Base-by-base conservation (phyloP, 768 basidiomycete species). In the Cantharellus anzutake region DNA sequence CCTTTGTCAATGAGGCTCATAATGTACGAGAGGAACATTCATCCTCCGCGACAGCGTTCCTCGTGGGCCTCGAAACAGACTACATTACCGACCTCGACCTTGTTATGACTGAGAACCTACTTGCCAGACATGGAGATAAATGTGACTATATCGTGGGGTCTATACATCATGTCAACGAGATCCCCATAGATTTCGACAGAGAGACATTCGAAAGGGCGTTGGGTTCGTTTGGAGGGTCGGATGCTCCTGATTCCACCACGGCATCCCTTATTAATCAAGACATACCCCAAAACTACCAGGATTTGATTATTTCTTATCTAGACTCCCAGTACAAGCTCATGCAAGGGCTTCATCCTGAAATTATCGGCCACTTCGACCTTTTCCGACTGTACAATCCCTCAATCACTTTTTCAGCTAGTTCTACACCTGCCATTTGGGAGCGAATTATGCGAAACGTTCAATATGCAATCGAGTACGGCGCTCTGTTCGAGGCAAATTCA, bases 41-140 rank as follows among this genome's bases (percentile, higher is more conserved):
- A 2, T 29, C 20, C 20, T 66, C 73, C n/a, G 69, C 75, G 58
- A 89, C 97, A 66, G 73, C 74, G 14, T 75, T 99, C 42, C 74
- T 96, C 56, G 81, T 96, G 61, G 94, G 96, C 5, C 73, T 94
- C 44, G 94, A 99, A 70, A 96, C 93, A 4, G 96, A 98, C 66
- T 82, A 77, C 69, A 91, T 97, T 70, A 82, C 86, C 5, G 51
- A 69, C 2, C 63, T 71, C 16, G 90, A 93, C 70, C 73, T 90
- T 29, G 73, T 77, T 61, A 68, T 72, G 29, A 75, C 93, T 41
- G 70, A 76, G 51, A 61, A 61, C 2, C 73, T 87, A 20, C 73
- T 94, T 41, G 61, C 70, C 41, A 65, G 68, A 35, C 70, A 81
- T 60, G 70, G 69, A 4, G 70, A 71, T 41, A 72, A 73, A 56